phyloP scores from a whole-genome alignment of 805 yeast genomes.

The Candida incommunis region DNA sequence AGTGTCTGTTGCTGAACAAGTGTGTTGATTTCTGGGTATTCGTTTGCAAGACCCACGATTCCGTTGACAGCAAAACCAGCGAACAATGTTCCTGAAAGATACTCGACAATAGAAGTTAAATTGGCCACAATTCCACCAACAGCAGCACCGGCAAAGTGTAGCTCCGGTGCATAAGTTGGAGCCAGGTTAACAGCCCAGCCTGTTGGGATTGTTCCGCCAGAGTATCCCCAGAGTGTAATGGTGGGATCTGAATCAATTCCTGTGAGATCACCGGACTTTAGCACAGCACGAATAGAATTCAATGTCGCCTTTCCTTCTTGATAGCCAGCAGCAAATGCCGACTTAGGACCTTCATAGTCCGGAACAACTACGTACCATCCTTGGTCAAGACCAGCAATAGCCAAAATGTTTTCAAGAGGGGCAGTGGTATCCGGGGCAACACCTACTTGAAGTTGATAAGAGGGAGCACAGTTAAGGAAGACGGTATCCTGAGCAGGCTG shows the following conservation, averaged over 20 bases:
- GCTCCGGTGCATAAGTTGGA: slow-evolving; percentile 16
- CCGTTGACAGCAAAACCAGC: slow-evolving; percentile 16
- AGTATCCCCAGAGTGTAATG: slow-evolving; percentile 13
- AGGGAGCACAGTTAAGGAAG: slow-evolving; percentile 16
- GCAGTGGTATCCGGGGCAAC: slow-evolving; percentile 5
- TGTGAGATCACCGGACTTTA: slow-evolving; percentile 6
- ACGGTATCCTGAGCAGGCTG: slow-evolving; percentile 17
- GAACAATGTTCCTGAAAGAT: slow-evolving; percentile 7
- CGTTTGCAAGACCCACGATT: slow-evolving; percentile 12
- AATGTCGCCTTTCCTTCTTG: slow-evolving; percentile 16
- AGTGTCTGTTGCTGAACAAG: slow-evolving; percentile 7
- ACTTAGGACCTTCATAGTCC: slow-evolving; percentile 14
- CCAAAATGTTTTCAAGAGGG: not conserved
- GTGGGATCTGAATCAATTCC: slow-evolving; percentile 5
- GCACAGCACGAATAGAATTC: slow-evolving; percentile 17
- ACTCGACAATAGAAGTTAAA: slow-evolving; percentile 6
- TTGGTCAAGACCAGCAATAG: slow-evolving; percentile 3
- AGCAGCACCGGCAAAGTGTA: slow-evolving; percentile 14
- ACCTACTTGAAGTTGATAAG: slow-evolving; percentile 10
- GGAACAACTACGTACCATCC: slow-evolving; percentile 14
- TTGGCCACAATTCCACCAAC: slow-evolving; percentile 14
- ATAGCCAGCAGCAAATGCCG: slow-evolving; percentile 12
- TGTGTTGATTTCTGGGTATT: slow-evolving; percentile 12
- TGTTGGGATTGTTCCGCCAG: slow-evolving; percentile 17
- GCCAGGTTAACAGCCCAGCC: slow-evolving; percentile 18